Evolutionary conservation across 2,329 filamentous ascomycete species (phyloP), one percentile per base, ranked within the genome.

Genomic region (Bipolaris gigantea): DNA sequence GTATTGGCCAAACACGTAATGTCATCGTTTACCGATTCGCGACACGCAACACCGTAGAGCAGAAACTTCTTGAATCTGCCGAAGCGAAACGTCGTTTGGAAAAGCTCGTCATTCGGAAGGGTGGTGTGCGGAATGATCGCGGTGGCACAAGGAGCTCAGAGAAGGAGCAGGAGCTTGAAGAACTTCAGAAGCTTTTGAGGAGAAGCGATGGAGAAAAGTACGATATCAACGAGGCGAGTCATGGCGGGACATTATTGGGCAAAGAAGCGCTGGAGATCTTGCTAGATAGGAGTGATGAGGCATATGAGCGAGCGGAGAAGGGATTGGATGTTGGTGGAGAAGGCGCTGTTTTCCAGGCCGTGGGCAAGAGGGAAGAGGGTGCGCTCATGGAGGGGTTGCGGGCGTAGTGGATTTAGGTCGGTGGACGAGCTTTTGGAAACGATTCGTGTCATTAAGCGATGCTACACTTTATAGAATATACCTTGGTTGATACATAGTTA

Each of bases 41-140:
- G 0, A 99, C 94, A 0, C 92, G 92, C 66, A 90, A 89, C 8
- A 97, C 94, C 0, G 90, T 99, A 0, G 94, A 99, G 71, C 90
- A 97, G 67, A 87, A 86, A 5, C 80, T 97, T 0, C 83, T 97
- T 0, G 84, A 92, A 65, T 92, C 89, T 32, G 94, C 94, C 0
- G 92, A 97, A 65, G 90, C 89, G 1, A 99, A 99, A 75, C 87
- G 94, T 0, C 84, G 92, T 1, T 81, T 99, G 0, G 94, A 99
- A 72, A 96, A 97, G 70, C 80, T 99, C 0, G 91, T 99, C 6
- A 99, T 99, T 67, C 89, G 93, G 57, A 97, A 97, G 72, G 93
- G 93, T 79, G 38, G 77, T 69, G 48, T 84, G 57, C 83, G 19
- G 83, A 92, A 71, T 42, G 57, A 78, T 89, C 21, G 82, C 80